Conservation (phyloP, 768 basidiomycete genomes). For the Lactarius sp. region DNA sequence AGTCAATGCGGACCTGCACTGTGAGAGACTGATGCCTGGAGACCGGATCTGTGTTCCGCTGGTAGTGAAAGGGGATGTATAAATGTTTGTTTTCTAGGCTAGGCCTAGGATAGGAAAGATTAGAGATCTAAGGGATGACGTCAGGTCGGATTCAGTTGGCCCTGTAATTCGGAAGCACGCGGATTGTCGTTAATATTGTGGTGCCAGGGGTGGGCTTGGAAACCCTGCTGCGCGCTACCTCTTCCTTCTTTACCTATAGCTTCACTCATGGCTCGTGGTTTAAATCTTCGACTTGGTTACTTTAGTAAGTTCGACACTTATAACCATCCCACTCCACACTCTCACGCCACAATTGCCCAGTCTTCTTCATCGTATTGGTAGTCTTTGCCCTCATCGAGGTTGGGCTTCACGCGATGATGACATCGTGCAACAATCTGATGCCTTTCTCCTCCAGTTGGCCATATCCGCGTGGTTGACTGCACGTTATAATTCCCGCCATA, state of each 20-base stretch:
- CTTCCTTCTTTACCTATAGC: background rate
- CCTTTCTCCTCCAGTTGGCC: slow-evolving; percentile 43
- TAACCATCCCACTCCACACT: background rate
- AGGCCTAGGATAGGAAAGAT: background rate
- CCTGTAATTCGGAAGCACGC: background rate
- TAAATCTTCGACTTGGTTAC: slow-evolving; percentile 16
- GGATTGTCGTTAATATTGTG: background rate
- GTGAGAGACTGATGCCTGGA: slow-evolving; percentile 24
- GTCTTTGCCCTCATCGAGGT: slow-evolving; percentile 24
- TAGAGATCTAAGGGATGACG: slow-evolving; percentile 1
- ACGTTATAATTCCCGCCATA: slow-evolving; percentile 51
- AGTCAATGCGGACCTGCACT: slow-evolving; percentile 15
- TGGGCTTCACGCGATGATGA: background rate
- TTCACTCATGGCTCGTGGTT: slow-evolving; percentile 10
- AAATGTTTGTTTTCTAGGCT: too few species aligned
- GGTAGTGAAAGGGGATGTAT: background rate
- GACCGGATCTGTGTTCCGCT: slow-evolving; percentile 24
- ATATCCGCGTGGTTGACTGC: slow-evolving; percentile 70
- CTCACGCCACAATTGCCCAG: slow-evolving; percentile 3
- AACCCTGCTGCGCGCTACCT: background rate
- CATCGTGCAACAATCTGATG: background rate
- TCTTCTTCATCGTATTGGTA: slow-evolving; percentile 16
- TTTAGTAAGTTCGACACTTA: slow-evolving; percentile 5
- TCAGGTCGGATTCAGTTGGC: background rate
- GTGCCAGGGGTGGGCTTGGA: background rate